A percentile compares a stretch with the other conserved stretches of the same genome.
Evolutionary conservation across 352 stramenopile species (phyloP).

Genomic region (Phytophthora multivora): DNA sequence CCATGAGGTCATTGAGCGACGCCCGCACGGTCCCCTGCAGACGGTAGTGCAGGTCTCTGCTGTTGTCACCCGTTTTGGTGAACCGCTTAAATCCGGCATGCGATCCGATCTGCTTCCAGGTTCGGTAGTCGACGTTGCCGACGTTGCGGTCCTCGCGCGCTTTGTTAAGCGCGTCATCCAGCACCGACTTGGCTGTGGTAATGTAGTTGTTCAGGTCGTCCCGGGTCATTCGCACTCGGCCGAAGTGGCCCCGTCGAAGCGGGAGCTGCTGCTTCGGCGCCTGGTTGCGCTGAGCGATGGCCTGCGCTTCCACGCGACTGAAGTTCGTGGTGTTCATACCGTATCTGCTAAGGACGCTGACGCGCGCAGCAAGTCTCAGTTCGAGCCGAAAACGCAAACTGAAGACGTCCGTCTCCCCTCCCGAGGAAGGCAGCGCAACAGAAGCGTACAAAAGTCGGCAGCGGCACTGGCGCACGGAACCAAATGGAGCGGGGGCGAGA

Average conservation of each 20-base stretch:
- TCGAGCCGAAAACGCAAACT: constrained; percentile 33
- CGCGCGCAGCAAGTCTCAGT: constrained; percentile 11
- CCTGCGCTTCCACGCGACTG: constrained; percentile 33
- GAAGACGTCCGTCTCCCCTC: constrained; percentile 9
- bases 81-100: constrained; percentile 59
- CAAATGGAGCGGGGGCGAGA: constrained; percentile 36
- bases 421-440: background rate
- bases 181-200: constrained; percentile 37
- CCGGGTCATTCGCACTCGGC: constrained; percentile 39
- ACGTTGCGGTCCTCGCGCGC: constrained; percentile 43
- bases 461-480: constrained; percentile 25
- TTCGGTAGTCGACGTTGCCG: constrained; percentile 45
- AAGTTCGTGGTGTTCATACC: constrained; percentile 31
- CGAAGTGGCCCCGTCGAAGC: constrained; percentile 56
- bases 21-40: constrained; percentile 61
- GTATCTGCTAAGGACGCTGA: too few species aligned
- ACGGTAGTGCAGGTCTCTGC: constrained; percentile 50
- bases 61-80: constrained; percentile 51
- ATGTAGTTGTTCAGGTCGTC: constrained; percentile 48
- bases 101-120: constrained; percentile 63
- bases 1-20: constrained; percentile 66
- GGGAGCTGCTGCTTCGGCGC: constrained; percentile 42
- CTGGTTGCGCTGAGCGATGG: constrained; percentile 33
- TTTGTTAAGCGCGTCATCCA: constrained; percentile 52
- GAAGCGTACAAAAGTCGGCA: constrained; percentile 5